phyloP scores from a whole-genome alignment of 2,329 filamentous ascomycete genomes.

The Clonostachys chloroleuca region DNA sequence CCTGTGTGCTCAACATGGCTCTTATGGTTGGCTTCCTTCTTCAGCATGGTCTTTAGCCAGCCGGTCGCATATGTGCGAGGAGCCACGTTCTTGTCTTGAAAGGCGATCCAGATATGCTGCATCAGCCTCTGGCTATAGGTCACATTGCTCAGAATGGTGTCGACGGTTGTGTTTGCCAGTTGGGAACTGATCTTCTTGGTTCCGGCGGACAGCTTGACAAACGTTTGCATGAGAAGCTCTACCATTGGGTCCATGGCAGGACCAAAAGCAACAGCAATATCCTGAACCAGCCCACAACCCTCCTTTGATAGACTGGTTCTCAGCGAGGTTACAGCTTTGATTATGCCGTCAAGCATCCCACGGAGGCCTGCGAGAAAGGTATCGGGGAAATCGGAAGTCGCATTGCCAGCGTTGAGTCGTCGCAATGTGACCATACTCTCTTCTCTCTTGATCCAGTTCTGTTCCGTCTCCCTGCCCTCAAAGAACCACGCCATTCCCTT shows the following conservation, averaged over 20 bases:
- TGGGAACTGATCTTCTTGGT: constrained; percentile 93
- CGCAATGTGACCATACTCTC: constrained; percentile 74
- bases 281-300: constrained; percentile 78
- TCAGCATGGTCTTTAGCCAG: constrained; percentile 82
- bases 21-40: constrained; percentile 74
- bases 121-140: constrained; percentile 78
- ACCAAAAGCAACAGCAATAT: constrained; percentile 72
- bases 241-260: constrained; percentile 82
- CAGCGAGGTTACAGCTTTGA: constrained; percentile 79
- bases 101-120: constrained; percentile 79
- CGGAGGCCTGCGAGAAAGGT: constrained; percentile 69
- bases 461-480: constrained; percentile 83
- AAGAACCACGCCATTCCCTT: constrained; percentile 77
- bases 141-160: constrained; percentile 72
- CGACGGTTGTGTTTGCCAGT: constrained; percentile 76
- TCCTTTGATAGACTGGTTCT: constrained; percentile 88
- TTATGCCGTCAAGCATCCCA: constrained; percentile 75
- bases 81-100: constrained; percentile 90
- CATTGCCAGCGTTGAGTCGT: constrained; percentile 78
- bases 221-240: constrained; percentile 81
- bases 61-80: constrained; percentile 72
- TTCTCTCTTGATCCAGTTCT: constrained; percentile 87
- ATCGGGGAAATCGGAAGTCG: constrained; percentile 68
- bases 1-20: constrained; percentile 79
- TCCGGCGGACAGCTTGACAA: constrained; percentile 83